These are phyloP conservation scores for Trichosphaerium sp. DNA, from an alignment of 78 protist genomes.

Conservation along the genomic window DNA sequence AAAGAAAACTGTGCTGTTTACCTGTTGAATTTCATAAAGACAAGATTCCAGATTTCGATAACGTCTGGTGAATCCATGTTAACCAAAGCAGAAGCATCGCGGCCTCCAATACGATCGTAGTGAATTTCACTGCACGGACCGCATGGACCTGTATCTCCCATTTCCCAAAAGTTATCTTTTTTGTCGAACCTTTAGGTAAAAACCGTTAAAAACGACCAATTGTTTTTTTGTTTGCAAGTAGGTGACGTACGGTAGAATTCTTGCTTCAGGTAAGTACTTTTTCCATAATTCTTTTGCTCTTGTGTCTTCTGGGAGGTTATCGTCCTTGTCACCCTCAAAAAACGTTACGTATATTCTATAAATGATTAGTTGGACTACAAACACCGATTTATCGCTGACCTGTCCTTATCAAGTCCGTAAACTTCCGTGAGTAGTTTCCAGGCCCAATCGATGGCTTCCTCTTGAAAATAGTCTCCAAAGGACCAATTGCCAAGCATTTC, in stretches of 20 bases:
- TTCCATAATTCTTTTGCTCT: constrained; percentile 87
- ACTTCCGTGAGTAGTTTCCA: constrained; percentile 87
- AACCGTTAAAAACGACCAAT: background rate
- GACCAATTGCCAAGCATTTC: constrained; percentile 98
- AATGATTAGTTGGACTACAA: no score
- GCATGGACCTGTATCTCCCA: constrained; percentile 96
- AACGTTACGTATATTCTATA: constrained; percentile 91
- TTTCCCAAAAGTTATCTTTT: constrained; percentile 97
- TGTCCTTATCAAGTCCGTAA: constrained; percentile 61
- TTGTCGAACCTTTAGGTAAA: constrained; percentile 3
- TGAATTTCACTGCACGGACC: constrained; percentile 98
- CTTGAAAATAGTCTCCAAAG: constrained; percentile 94
- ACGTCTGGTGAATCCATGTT: constrained; percentile 92
- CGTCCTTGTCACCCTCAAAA: constrained; percentile 76
- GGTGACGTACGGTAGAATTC: constrained; percentile 66
- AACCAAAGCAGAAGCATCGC: constrained; percentile 66
- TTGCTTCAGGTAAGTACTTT: constrained; percentile 68
- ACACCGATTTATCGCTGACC: no score
- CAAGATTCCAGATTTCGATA: constrained; percentile 96
- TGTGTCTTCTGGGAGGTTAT: constrained; percentile 63
- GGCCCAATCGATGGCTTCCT: constrained; percentile 86
- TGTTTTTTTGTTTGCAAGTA: background rate
- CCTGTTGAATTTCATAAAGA: constrained; percentile 90
- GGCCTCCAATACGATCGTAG: constrained; percentile 89
- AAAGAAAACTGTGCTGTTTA: constrained; percentile 15